These are phyloP conservation scores for Camillea tinctor DNA, from an alignment of 2,329 filamentous ascomycete genomes.

Conservation along the genomic window DNA sequence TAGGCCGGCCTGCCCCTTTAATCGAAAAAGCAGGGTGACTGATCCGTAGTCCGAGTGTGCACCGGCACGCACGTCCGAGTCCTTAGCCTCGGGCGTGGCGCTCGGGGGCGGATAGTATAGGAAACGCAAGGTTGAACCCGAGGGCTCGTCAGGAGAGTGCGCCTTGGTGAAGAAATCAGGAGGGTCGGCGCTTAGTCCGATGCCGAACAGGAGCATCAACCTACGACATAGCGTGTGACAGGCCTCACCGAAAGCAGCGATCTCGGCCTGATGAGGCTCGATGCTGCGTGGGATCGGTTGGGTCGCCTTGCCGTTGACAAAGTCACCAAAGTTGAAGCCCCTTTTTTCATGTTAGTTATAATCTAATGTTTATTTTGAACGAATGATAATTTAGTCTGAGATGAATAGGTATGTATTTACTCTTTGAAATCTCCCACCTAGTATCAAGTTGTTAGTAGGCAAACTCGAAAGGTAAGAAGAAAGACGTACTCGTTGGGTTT, in stretches of 20 bases:
- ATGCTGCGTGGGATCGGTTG: conserved; percentile 75
- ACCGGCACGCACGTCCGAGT: conserved; percentile 75
- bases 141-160: conserved; percentile 47
- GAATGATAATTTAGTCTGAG: background rate
- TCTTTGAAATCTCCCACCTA: conserved; percentile 86
- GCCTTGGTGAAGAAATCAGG: conserved; percentile 55
- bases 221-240: conserved; percentile 73
- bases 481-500: conserved; percentile 66
- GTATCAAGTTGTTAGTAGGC: conserved; percentile 2
- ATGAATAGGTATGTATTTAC: conserved; percentile 43
- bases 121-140: conserved; percentile 63
- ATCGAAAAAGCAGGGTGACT: conserved; percentile 77
- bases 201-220: conserved; percentile 74
- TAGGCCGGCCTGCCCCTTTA: conserved; percentile 79
- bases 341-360: conserved; percentile 44
- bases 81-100: conserved; percentile 41
- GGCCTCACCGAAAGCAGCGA: conserved; percentile 64
- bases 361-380: background rate
- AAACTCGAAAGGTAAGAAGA: background rate
- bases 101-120: conserved; percentile 67
- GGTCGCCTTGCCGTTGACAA: conserved; percentile 63
- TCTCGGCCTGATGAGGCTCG: conserved; percentile 53
- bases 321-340: conserved; percentile 89
- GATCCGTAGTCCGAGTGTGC: conserved; percentile 87
- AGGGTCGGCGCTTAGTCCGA: conserved; percentile 63